Conservation (phyloP, 768 basidiomycete species). For the Clathrus columnatus region DNA sequence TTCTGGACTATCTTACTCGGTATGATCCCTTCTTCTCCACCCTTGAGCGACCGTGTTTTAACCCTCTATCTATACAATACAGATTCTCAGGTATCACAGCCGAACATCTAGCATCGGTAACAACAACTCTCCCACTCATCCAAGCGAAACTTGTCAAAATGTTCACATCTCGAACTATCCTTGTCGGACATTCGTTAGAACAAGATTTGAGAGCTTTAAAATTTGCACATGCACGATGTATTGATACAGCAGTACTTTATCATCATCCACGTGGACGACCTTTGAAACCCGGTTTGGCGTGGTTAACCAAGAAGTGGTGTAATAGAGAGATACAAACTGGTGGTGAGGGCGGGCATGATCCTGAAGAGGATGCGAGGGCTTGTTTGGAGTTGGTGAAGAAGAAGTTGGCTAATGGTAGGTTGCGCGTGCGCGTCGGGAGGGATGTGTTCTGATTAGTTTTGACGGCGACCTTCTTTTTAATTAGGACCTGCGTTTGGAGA, state of each 20-base stretch:
- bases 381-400: slow-evolving; percentile 76
- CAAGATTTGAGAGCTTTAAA: slow-evolving; percentile 87
- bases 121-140: slow-evolving; percentile 70
- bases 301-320: slow-evolving; percentile 93
- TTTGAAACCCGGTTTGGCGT: slow-evolving; percentile 91
- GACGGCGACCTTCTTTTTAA: too few species aligned
- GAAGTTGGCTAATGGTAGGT: slow-evolving; percentile 64
- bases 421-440: too few species aligned
- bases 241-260: slow-evolving; percentile 86
- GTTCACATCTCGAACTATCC: slow-evolving; percentile 61
- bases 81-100: slow-evolving; percentile 95
- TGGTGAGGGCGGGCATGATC: slow-evolving; percentile 87
- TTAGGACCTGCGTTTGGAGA: slow-evolving; percentile 72
- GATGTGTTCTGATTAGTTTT: neutral
- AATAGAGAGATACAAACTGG: slow-evolving; percentile 79
- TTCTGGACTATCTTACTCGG: slow-evolving; percentile 90
- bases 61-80: neutral
- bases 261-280: slow-evolving; percentile 92
- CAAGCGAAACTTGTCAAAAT: slow-evolving; percentile 61
- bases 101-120: slow-evolving; percentile 55
- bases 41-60: too few species aligned
- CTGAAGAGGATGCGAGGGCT: slow-evolving; percentile 88
- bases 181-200: slow-evolving; percentile 93
- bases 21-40: slow-evolving; percentile 23
- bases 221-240: slow-evolving; percentile 75